Evolutionary conservation across 2,329 filamentous ascomycete genomes (phyloP).

Genomic region (Elsinoe ampelina): DNA sequence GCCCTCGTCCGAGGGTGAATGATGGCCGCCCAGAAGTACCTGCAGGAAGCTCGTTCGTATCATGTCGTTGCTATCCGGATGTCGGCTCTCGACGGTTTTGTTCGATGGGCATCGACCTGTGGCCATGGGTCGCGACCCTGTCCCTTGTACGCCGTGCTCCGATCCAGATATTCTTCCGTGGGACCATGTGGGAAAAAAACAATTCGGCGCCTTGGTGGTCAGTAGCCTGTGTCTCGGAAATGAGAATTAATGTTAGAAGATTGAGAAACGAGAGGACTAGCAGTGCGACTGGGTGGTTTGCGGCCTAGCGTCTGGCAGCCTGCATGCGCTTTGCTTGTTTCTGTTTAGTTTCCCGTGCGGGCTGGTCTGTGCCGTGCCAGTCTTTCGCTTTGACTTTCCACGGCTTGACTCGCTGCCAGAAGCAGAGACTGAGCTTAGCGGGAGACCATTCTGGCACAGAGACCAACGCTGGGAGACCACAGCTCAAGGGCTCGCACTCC

Average conservation of each 20-base stretch:
- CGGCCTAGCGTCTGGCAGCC: not conserved
- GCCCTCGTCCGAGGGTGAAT: not conserved
- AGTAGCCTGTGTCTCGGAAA: conserved; percentile 9
- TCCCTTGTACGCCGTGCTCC: not conserved
- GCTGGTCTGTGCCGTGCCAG: too few relatives aligned
- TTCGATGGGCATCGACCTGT: too few relatives aligned
- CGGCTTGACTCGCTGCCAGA: not conserved
- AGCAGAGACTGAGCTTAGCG: not conserved
- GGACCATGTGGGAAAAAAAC: not conserved
- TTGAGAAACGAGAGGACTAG: conserved; percentile 9
- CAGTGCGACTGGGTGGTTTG: not conserved
- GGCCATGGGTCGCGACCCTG: too few relatives aligned
- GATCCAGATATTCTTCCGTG: not conserved
- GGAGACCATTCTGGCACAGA: too few relatives aligned
- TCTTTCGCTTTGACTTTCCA: not conserved
- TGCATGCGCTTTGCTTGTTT: not conserved
- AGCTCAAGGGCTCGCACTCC: not conserved
- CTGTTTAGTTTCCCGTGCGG: not conserved
- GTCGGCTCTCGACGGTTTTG: not conserved
- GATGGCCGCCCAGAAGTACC: conserved; percentile 10
- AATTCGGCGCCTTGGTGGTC: not conserved
- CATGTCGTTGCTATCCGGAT: not conserved
- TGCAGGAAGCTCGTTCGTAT: conserved; percentile 4
- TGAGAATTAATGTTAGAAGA: conserved; percentile 10
- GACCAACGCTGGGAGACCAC: not conserved